These are phyloP conservation scores for Monilinia fructicola DNA, from an alignment of 2,329 filamentous ascomycete genomes.

Conservation along the genomic window DNA sequence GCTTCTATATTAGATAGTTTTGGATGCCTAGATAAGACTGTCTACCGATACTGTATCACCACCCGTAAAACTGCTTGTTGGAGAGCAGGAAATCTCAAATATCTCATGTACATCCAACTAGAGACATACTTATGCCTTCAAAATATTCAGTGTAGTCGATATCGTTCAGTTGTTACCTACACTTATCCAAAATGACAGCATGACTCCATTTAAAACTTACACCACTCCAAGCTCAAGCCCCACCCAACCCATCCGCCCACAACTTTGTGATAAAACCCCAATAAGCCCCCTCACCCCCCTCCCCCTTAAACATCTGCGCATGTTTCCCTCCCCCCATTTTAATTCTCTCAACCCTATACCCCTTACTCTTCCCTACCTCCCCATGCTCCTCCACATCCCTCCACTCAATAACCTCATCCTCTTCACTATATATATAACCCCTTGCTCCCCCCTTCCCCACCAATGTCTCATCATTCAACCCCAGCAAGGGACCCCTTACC, in stretches of 20 bases:
- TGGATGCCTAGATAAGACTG: neutral
- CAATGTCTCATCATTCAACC: constrained; percentile 28
- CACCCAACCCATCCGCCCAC: constrained; percentile 23
- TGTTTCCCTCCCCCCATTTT: constrained; percentile 28
- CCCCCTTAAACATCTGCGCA: constrained; percentile 35
- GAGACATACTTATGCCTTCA: neutral
- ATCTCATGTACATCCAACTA: neutral
- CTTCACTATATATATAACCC: constrained; percentile 38
- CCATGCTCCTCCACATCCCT: constrained; percentile 27
- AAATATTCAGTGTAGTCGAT: no score
- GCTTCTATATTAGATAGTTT: neutral
- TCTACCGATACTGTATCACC: neutral
- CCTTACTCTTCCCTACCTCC: constrained; percentile 25
- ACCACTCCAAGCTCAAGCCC: neutral
- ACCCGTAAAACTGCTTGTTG: neutral
- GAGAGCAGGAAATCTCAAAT: neutral
- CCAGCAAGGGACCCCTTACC: constrained; percentile 32
- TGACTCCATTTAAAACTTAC: no score
- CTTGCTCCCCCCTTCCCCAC: constrained; percentile 26
- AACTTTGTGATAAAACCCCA: constrained; percentile 33
- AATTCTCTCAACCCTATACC: constrained; percentile 32
- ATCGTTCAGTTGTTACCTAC: neutral
- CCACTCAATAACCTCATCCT: constrained; percentile 28
- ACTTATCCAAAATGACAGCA: neutral
- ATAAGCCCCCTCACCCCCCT: constrained; percentile 34